Evolutionary conservation across 2,329 filamentous ascomycete genomes (phyloP).

Genomic region (Nemania abortiva): DNA sequence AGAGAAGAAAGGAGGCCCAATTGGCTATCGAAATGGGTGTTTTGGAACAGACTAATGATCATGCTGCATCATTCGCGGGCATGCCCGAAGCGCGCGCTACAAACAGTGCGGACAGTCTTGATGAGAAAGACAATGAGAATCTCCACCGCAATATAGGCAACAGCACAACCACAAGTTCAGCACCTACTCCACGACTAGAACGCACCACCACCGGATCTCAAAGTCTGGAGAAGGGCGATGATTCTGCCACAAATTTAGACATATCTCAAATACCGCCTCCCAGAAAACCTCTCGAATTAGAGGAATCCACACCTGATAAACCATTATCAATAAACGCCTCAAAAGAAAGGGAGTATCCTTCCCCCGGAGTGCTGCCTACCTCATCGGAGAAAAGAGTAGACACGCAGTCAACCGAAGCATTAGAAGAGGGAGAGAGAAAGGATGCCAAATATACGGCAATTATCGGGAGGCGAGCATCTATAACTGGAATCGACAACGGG

Average conservation of each 20-base stretch:
- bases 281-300: not conserved
- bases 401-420: conserved; percentile 26
- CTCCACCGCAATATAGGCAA: not conserved
- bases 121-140: conserved; percentile 21
- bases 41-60: not conserved
- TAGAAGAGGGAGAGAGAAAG: conserved; percentile 15
- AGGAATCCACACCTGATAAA: not conserved
- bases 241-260: not conserved
- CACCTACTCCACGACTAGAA: not conserved
- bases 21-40: conserved; percentile 26
- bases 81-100: conserved; percentile 16
- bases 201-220: not conserved
- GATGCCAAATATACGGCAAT: not conserved
- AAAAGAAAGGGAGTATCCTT: not conserved
- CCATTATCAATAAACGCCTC: not conserved
- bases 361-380: not conserved
- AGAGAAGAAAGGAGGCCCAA: conserved; percentile 49
- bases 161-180: conserved; percentile 4
- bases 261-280: not conserved
- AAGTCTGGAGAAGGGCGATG: not conserved
- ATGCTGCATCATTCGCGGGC: not conserved
- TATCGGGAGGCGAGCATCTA: not conserved
- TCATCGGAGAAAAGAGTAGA: conserved; percentile 21
- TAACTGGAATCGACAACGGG: conserved; percentile 13
- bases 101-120: not conserved